phyloP scores from a whole-genome alignment of 768 basidiomycete genomes.

The Terana coerulea region DNA sequence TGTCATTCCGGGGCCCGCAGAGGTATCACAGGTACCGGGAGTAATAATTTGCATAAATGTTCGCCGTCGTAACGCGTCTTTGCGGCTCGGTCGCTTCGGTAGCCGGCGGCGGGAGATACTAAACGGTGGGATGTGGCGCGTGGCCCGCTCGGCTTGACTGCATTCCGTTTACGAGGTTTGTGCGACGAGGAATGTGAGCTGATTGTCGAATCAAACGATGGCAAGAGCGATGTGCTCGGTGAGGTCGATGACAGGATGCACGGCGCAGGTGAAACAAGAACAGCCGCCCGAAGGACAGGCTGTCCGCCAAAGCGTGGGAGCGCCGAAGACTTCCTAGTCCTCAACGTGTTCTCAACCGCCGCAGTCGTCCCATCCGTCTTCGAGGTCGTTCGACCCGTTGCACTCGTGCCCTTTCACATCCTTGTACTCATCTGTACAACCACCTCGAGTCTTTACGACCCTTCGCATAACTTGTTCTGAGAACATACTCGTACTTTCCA shows the following conservation, averaged over 20 bases:
- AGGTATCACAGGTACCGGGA: too few species aligned
- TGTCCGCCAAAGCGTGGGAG: not conserved
- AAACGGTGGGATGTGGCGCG: too few species aligned
- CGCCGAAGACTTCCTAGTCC: not conserved
- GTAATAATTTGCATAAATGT: too few species aligned
- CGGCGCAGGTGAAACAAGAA: not conserved
- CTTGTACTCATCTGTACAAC: not conserved
- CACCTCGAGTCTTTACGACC: not conserved
- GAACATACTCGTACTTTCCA: slow-evolving; percentile 7
- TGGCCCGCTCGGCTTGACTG: too few species aligned
- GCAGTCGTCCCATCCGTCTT: slow-evolving; percentile 6
- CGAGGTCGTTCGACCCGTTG: not conserved
- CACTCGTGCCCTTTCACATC: not conserved
- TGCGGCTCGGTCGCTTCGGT: too few species aligned
- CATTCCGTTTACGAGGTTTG: too few species aligned
- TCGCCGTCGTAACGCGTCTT: not conserved
- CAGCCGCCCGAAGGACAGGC: not conserved
- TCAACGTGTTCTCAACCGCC: slow-evolving; percentile 11
- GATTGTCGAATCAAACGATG: not conserved
- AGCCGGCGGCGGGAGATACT: too few species aligned
- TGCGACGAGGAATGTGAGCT: not conserved
- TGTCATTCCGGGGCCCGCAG: too few species aligned
- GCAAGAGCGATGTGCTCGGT: not conserved
- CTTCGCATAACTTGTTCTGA: slow-evolving; percentile 1
- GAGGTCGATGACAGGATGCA: not conserved